A percentile compares a stretch with the other conserved stretches of the same genome.
phyloP scores from a whole-genome alignment of 495 filamentous ascomycete genomes.

The Hyphodiscus hymeniophilus region DNA sequence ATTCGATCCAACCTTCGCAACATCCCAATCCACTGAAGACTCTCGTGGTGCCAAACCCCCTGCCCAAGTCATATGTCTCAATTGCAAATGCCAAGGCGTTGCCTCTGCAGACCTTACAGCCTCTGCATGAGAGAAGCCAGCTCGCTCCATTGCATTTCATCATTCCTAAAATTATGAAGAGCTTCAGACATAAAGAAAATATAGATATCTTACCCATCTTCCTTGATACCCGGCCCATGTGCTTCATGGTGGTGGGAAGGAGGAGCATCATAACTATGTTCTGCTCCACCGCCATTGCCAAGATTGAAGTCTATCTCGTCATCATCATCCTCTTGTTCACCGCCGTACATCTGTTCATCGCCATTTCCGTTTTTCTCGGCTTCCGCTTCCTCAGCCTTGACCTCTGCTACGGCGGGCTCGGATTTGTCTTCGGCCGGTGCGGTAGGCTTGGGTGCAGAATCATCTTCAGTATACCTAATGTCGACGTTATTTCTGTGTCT shows the following conservation, averaged over 20 bases:
- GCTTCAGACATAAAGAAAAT: constrained; percentile 22
- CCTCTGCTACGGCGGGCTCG: constrained; percentile 14
- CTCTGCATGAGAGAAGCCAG: too few species aligned
- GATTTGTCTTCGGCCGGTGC: constrained; percentile 22
- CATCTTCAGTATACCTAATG: constrained; percentile 74
- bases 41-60: background rate
- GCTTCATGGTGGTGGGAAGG: constrained; percentile 10
- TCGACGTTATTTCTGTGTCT: constrained; percentile 2
- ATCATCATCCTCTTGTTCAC: constrained; percentile 43
- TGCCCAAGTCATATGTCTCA: background rate
- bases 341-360: constrained; percentile 32
- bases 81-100: background rate
- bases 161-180: too few species aligned
- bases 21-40: background rate
- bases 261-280: constrained; percentile 25
- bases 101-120: background rate
- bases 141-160: too few species aligned
- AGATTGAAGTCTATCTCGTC: constrained; percentile 56
- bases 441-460: constrained; percentile 44
- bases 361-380: constrained; percentile 38
- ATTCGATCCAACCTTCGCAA: background rate
- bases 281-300: constrained; percentile 35
- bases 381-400: constrained; percentile 11
- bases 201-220: constrained; percentile 86
- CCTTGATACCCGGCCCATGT: constrained; percentile 64